Conservation (phyloP, 2,329 filamentous ascomycete genomes). For the Fusarium sp. region DNA sequence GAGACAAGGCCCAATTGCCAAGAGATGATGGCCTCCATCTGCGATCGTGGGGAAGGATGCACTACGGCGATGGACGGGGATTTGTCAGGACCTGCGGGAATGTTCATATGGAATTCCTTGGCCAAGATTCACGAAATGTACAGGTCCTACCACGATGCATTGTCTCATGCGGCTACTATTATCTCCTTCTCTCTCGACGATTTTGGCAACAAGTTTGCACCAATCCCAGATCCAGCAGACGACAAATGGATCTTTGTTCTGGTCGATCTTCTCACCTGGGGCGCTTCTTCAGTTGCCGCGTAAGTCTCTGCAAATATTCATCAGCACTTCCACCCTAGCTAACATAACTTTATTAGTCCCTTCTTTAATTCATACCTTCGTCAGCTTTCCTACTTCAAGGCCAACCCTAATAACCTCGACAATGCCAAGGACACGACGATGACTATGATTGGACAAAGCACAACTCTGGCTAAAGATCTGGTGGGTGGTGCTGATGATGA, state of each 20-base stretch:
- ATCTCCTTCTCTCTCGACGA: neutral
- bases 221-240: neutral
- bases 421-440: constrained; percentile 1
- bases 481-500: neutral
- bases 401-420: neutral
- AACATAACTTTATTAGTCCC: neutral
- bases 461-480: neutral
- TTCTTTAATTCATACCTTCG: neutral
- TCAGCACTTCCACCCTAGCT: too few species aligned
- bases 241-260: neutral
- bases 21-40: neutral
- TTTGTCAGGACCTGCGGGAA: neutral
- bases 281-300: neutral
- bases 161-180: neutral
- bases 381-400: neutral
- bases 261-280: constrained; percentile 1
- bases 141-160: neutral
- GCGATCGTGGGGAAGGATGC: too few species aligned
- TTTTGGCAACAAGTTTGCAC: constrained; percentile 1
- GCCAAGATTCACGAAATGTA: neutral
- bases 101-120: neutral
- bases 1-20: neutral
- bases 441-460: constrained; percentile 2
- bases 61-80: neutral
- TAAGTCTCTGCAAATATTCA: too few species aligned